Conservation (phyloP, 2,329 filamentous ascomycete genomes). For the Calonectria pauciramosa region DNA sequence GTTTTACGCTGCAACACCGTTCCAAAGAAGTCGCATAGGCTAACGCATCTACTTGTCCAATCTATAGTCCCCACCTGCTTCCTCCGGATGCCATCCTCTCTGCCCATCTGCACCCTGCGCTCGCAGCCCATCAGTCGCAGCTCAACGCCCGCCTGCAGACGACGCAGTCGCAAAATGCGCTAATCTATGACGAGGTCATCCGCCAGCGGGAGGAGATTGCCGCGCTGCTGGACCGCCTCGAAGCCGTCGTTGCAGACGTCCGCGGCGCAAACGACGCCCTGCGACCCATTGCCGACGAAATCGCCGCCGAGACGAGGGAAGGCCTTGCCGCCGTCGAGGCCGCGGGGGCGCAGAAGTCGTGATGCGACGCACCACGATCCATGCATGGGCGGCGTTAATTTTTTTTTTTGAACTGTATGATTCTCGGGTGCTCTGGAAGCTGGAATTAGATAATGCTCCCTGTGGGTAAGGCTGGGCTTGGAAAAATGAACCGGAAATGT, state of each 20-base stretch:
- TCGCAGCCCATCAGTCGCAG: constrained; percentile 66
- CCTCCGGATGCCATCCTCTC: constrained; percentile 65
- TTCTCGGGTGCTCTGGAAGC: neutral
- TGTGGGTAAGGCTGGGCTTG: neutral
- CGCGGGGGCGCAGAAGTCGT: constrained; percentile 4
- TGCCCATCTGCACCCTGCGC: constrained; percentile 68
- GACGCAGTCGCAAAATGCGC: constrained; percentile 69
- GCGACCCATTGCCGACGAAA: constrained; percentile 59
- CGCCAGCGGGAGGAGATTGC: constrained; percentile 69
- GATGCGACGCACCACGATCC: neutral
- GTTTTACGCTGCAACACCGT: neutral
- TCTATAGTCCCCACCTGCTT: constrained; percentile 66
- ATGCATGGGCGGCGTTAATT: neutral
- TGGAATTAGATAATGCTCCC: neutral
- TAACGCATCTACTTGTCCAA: neutral
- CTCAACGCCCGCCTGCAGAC: constrained; percentile 71
- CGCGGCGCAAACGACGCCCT: constrained; percentile 65
- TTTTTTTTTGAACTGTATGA: neutral
- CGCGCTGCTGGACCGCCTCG: constrained; percentile 62
- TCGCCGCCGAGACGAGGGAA: constrained; percentile 64
- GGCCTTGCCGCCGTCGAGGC: constrained; percentile 40
- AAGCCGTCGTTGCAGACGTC: constrained; percentile 67
- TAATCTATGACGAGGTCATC: constrained; percentile 64
- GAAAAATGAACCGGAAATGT: constrained; percentile 16
- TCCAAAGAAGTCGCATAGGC: neutral